phyloP scores from a whole-genome alignment of 2,329 filamentous ascomycete species.

The Colletotrichum sp. region DNA sequence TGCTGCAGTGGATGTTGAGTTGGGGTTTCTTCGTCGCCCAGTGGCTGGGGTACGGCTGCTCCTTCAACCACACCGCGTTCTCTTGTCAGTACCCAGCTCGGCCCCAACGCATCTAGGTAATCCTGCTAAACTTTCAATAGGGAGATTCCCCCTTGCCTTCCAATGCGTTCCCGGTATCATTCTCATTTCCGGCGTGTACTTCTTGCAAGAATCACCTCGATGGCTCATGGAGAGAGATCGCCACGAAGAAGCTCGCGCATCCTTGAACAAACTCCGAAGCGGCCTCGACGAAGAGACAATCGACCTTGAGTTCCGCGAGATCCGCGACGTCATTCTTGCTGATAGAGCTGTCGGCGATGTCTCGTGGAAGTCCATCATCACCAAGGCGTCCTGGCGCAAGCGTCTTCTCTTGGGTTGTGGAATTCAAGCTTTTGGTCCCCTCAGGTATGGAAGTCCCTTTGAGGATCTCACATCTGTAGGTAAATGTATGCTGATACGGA shows the following conservation, averaged over 20 bases:
- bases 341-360: slow-evolving; percentile 37
- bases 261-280: slow-evolving; percentile 36
- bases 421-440: slow-evolving; percentile 52
- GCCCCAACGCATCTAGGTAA: neutral
- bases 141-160: slow-evolving; percentile 35
- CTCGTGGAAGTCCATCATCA: slow-evolving; percentile 44
- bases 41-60: slow-evolving; percentile 35
- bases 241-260: slow-evolving; percentile 33
- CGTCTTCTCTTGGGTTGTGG: slow-evolving; percentile 51
- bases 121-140: neutral
- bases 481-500: neutral
- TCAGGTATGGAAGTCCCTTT: neutral
- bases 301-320: slow-evolving; percentile 44
- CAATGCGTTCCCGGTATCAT: slow-evolving; percentile 29
- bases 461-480: neutral
- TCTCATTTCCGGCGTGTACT: slow-evolving; percentile 26
- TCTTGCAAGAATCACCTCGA: slow-evolving; percentile 27
- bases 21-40: slow-evolving; percentile 44
- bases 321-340: slow-evolving; percentile 40
- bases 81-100: slow-evolving; percentile 33
- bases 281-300: slow-evolving; percentile 34
- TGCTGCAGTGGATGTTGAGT: slow-evolving; percentile 49
- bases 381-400: slow-evolving; percentile 46
- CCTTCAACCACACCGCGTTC: slow-evolving; percentile 27
- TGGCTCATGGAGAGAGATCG: slow-evolving; percentile 39